A percentile compares a stretch with the other conserved stretches of the same genome.
Conservation (phyloP, 2,329 filamentous ascomycete genomes). For the Ophiocordyceps australis region DNA sequence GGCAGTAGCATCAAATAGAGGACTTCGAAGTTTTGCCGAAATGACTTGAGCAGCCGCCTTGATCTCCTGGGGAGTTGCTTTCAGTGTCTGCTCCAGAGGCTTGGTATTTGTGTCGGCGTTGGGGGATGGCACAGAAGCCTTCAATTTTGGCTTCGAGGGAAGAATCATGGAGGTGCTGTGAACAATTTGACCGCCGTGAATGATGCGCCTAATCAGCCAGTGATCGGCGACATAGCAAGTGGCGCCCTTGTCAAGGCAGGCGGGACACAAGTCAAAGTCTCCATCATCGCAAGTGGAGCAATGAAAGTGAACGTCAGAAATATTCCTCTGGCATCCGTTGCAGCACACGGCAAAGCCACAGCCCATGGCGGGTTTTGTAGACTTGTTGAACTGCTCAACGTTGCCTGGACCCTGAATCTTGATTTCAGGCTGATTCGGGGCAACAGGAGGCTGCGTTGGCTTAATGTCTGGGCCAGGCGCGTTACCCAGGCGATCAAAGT, state of each 20-base stretch:
- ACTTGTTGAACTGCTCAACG: not conserved
- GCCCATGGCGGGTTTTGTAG: not conserved
- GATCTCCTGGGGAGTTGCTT: too few relatives aligned
- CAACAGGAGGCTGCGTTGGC: conserved; percentile 3
- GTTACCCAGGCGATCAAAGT: too few relatives aligned
- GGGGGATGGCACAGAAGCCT: too few relatives aligned
- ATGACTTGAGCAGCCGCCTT: too few relatives aligned
- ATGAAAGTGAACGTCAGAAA: conserved; percentile 77
- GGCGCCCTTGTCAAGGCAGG: conserved; percentile 57
- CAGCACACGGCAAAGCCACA: conserved; percentile 67
- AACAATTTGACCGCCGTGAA: conserved; percentile 61
- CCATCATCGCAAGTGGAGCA: conserved; percentile 86
- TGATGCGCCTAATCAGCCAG: conserved; percentile 85
- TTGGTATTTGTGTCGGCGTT: conserved; percentile 7
- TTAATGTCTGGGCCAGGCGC: too few relatives aligned
- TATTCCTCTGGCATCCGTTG: conserved; percentile 69
- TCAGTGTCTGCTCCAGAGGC: conserved; percentile 4
- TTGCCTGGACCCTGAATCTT: not conserved
- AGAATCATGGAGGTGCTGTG: conserved; percentile 76
- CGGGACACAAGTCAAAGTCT: conserved; percentile 81
- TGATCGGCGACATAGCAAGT: conserved; percentile 66
- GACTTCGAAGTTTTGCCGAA: too few relatives aligned
- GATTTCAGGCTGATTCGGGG: not conserved
- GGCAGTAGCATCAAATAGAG: too few relatives aligned
- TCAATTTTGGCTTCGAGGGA: conserved; percentile 37